Base-by-base conservation (phyloP, 108 stramenopile species). In the Discostella pseudostelligera region DNA sequence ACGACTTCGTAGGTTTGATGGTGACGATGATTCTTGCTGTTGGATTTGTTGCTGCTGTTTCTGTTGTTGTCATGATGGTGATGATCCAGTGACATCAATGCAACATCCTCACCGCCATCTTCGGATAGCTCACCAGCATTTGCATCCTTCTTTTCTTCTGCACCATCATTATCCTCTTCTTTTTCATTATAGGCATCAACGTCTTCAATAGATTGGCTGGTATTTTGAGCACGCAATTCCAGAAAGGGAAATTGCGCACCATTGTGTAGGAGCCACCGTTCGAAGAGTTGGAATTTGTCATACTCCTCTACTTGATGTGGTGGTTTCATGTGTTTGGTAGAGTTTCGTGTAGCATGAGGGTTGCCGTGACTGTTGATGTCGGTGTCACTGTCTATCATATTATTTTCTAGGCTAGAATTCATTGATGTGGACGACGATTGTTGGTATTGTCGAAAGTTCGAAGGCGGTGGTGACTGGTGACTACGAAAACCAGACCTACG, bases 211-310 rank as follows among this genome's bases (percentile, higher is more conserved):
- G 3, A 2, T 43, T 11, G 12, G 10, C 51, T 35, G 0, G 68
- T 20, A 54, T 84, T 73, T 46, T 85, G 73, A 37, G 77, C 80
- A 43, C 80, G 53, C 10, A 85, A 62, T 57, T 81, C 80, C 35
- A 79, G 44, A 70, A 82, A 70, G 10, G 79, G 76, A 67, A 90
- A 90, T 54, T 79, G 69, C 11, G 88, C 86, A 39, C 88, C 85
- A 67, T 87, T 90, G 55, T 79, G 65, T 59, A 78, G 49, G 47
- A 89, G 62, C 88, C 88, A 89, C 10, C 29, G 12, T 70, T 94
- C 93, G 62, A 91, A 94, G 7, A 83, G 73, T 39, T 84, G 83
- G 62, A 82, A 91, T 67, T 94, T 90, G 60, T 88, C 88, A 5
- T 32, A 3, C 32, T 32, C 3, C 32, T 4, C 5, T 32, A 4